Evolutionary conservation across 1,284 basidiomycete species (phyloP).

Genomic region (Pterula multifida): DNA sequence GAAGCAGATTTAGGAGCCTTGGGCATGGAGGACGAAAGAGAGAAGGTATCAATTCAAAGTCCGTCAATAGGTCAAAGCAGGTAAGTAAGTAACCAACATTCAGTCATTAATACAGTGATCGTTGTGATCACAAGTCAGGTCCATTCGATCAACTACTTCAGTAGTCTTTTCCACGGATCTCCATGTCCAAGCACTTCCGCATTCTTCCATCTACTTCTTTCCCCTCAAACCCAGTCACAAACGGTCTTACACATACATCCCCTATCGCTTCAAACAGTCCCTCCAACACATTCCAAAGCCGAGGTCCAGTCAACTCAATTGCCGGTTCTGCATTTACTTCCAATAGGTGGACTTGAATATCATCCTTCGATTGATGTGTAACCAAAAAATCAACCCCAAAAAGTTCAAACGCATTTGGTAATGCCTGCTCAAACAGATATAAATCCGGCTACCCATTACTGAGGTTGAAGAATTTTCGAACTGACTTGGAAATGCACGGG

Average conservation of each 20-base stretch:
- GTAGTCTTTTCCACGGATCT: background rate
- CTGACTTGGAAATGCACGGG: constrained; percentile 81
- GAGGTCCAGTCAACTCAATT: constrained; percentile 86
- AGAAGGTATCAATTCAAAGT: background rate
- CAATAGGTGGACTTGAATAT: constrained; percentile 64
- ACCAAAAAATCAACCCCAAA: constrained; percentile 90
- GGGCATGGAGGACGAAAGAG: background rate
- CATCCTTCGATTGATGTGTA: constrained; percentile 27
- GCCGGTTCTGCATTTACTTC: constrained; percentile 96
- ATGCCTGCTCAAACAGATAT: constrained; percentile 34
- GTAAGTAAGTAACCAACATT: background rate
- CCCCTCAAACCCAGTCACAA: background rate
- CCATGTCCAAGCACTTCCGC: background rate
- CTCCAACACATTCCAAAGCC: constrained; percentile 69
- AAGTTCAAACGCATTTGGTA: constrained; percentile 92
- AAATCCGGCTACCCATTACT: background rate
- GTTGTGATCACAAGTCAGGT: background rate
- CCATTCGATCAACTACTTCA: background rate
- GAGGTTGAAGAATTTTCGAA: constrained; percentile 2
- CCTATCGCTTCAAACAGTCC: constrained; percentile 72
- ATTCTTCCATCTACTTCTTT: background rate
- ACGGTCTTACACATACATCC: background rate
- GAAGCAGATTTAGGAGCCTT: constrained; percentile 1
- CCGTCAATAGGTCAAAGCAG: background rate
- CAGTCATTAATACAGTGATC: background rate